Conservation (phyloP, 176 grass and related monocot species). For the Aechmea fasciata region DNA sequence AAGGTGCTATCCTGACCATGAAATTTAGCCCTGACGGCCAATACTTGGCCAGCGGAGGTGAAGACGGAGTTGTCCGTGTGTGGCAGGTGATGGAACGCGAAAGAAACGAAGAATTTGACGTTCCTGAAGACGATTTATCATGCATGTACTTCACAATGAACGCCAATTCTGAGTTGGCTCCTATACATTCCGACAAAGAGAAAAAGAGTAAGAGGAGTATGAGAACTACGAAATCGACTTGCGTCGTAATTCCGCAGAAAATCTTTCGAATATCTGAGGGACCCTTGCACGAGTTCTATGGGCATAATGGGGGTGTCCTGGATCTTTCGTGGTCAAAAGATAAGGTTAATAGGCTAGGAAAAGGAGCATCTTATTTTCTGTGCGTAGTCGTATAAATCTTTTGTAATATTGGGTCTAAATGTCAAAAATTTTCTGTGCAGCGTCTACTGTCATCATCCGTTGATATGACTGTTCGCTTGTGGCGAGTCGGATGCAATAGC, state of each 20-base stretch:
- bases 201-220: conserved; percentile 45
- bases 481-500: conserved; percentile 58
- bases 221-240: conserved; percentile 40
- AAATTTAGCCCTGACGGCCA: conserved; percentile 65
- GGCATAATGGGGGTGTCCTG: conserved; percentile 60
- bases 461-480: conserved; percentile 85
- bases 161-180: conserved; percentile 49
- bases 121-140: conserved; percentile 56
- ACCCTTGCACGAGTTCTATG: conserved; percentile 64
- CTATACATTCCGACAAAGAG: conserved; percentile 29
- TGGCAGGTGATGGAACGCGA: conserved; percentile 58
- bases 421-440: conserved; percentile 26
- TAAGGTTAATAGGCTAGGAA: conserved; percentile 41
- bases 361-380: not conserved
- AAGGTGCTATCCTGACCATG: conserved; percentile 60
- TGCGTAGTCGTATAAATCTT: not conserved
- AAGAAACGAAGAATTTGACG: conserved; percentile 25
- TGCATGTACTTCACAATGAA: conserved; percentile 63
- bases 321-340: conserved; percentile 85
- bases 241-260: conserved; percentile 60
- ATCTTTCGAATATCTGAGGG: conserved; percentile 49
- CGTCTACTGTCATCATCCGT: conserved; percentile 63
- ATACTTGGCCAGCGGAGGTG: conserved; percentile 76
- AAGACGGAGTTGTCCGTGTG: conserved; percentile 68
- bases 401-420: not conserved